These are phyloP conservation scores for Xylaria telfairii DNA, from an alignment of 495 filamentous ascomycete genomes.

Conservation along the genomic window DNA sequence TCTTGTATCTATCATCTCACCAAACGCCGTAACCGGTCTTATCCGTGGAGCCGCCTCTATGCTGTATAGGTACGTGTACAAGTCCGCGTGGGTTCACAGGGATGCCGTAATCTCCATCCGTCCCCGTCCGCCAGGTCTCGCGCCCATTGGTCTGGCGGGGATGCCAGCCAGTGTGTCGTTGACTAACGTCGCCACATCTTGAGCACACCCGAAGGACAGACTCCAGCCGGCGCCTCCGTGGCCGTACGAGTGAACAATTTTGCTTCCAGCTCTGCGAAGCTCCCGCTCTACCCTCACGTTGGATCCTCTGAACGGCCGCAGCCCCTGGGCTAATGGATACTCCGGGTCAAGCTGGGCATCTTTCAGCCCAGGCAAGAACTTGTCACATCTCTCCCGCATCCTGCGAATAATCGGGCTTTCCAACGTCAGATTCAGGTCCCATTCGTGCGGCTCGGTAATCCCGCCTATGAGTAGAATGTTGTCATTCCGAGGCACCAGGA, in stretches of 20 bases:
- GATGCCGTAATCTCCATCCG: slow-evolving; percentile 29
- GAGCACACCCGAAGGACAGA: slow-evolving; percentile 52
- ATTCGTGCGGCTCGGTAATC: slow-evolving; percentile 47
- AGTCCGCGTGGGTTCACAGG: slow-evolving; percentile 3
- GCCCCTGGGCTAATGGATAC: slow-evolving; percentile 54
- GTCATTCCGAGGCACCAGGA: slow-evolving; percentile 60
- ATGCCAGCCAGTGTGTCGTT: slow-evolving; percentile 41
- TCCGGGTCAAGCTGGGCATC: slow-evolving; percentile 51
- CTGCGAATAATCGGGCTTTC: slow-evolving; percentile 48
- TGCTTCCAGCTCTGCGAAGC: slow-evolving; percentile 38
- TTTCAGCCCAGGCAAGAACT: slow-evolving; percentile 50
- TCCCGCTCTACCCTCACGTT: slow-evolving; percentile 57
- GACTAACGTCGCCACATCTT: slow-evolving; percentile 45
- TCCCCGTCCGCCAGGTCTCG: slow-evolving; percentile 29
- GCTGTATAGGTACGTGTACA: background rate
- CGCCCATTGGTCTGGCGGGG: slow-evolving; percentile 39
- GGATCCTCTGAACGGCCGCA: slow-evolving; percentile 47
- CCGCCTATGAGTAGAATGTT: slow-evolving; percentile 56
- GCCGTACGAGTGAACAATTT: slow-evolving; percentile 57
- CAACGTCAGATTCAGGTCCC: slow-evolving; percentile 50
- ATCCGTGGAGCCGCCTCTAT: slow-evolving; percentile 1
- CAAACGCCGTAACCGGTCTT: slow-evolving; percentile 5
- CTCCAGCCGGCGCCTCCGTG: slow-evolving; percentile 58
- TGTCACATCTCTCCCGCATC: slow-evolving; percentile 55
- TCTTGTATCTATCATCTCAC: slow-evolving; percentile 1